Evolutionary conservation across 352 stramenopile species (phyloP), one percentile per base, ranked within the genome.

Genomic region (Halophytophthora batemanensis): DNA sequence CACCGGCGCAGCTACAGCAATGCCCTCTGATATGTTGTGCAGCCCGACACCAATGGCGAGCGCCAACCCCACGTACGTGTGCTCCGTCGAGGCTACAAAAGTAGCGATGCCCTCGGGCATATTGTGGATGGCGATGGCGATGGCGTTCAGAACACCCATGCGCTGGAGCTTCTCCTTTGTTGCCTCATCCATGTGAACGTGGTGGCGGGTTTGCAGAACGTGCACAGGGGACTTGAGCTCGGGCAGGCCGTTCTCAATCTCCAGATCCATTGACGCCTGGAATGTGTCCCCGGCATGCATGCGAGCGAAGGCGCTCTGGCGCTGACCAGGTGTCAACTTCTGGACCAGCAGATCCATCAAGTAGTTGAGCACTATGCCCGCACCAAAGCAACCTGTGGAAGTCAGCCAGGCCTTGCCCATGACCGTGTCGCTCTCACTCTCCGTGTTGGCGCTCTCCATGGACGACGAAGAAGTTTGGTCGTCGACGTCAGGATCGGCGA

Each of bases 11-110:
- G 92, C 88, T 12, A 98, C 90, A 39, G 85, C 96, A 28, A 98
- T 72, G 0, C 96, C 95, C 53, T 99, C 95, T 1, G 95, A 93
- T 49, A 98, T 95, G 56, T 99, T 99, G 67, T 98, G 94, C 34
- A 98, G 90, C 0, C 75, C 90, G 54, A 98, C 97, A 21, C 86
- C 93, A 29, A 98, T 77, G 3, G 93, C 93, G 10, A 98, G 73
- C 12, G 89, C 75, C 17, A 84, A 45, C n/a, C 93, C 96, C 10
- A 98, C 82, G 19, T 61, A 72, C 6, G 90, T 86, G 60, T 98
- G 86, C 23, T 90, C 71, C 3, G 97, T 65, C 13, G 90, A 81
- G 0, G 80, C 90, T 23, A 97, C 89, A 61, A 97, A 98, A 1
- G 95, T 98, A 2, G 94, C 95, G 19, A 98, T 80, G 22, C 95